Percentiles rank a stretch among this genome's conserved stretches.
These are phyloP conservation scores for Kwoniella shandongensis DNA, from an alignment of 768 basidiomycete species.

Conservation along the genomic window DNA sequence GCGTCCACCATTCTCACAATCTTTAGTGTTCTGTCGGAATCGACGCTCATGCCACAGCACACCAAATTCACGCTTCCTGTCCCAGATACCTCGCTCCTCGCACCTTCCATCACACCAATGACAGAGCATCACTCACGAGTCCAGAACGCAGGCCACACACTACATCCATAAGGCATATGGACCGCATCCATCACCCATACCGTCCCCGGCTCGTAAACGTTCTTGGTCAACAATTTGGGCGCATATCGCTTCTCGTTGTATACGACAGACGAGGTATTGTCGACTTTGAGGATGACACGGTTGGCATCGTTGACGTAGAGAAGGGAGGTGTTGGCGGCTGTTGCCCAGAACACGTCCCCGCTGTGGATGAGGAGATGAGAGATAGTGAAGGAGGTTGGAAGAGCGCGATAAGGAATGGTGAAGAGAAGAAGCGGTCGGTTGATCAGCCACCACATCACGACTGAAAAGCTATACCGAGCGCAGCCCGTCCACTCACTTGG, in stretches of 20 bases:
- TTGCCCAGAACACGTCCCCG: constrained; percentile 49
- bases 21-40: no score
- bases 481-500: constrained; percentile 41
- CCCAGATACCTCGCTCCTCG: not conserved
- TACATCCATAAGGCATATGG: constrained; percentile 62
- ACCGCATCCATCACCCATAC: constrained; percentile 50
- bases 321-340: constrained; percentile 35
- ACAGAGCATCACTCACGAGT: constrained; percentile 19
- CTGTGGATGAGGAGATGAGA: constrained; percentile 14
- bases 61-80: no score
- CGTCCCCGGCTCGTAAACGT: constrained; percentile 46
- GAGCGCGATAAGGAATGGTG: no score
- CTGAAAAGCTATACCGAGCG: no score
- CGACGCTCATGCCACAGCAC: no score
- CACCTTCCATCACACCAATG: not conserved
- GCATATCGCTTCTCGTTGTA: constrained; percentile 53
- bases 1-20: no score
- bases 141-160: constrained; percentile 55
- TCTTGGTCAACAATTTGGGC: constrained; percentile 48
- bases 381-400: not conserved
- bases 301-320: constrained; percentile 30
- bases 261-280: constrained; percentile 43
- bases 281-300: constrained; percentile 44
- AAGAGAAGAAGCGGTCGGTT: no score
- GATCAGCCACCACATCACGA: no score